Evolutionary conservation across 176 grass and related monocot genomes (phyloP).

Genomic region (Oryza meyeriana): DNA sequence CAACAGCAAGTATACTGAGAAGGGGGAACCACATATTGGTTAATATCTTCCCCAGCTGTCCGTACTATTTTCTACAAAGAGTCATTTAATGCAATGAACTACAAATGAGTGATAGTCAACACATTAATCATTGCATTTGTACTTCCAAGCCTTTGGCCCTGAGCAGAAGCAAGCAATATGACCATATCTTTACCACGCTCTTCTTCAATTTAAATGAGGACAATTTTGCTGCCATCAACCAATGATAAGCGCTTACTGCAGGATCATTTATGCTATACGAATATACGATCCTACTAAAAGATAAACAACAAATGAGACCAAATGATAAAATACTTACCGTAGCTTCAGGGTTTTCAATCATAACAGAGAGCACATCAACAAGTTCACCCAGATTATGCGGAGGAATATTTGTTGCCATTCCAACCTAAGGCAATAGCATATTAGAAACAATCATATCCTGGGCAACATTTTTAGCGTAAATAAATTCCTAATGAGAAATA

Average conservation of each 20-base stretch:
- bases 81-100: not conserved
- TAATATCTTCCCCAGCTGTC: not conserved
- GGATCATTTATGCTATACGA: constrained; percentile 28
- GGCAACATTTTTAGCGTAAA: constrained; percentile 3
- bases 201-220: constrained; percentile 11
- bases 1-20: not conserved
- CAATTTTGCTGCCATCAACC: not conserved
- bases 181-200: not conserved
- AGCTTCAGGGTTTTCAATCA: constrained; percentile 88
- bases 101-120: constrained; percentile 1
- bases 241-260: constrained; percentile 1
- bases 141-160: constrained; percentile 13
- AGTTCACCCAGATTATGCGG: constrained; percentile 95
- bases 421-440: constrained; percentile 58
- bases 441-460: not conserved
- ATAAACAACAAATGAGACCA: constrained; percentile 3
- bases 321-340: constrained; percentile 57
- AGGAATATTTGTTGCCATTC: constrained; percentile 99
- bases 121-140: constrained; percentile 8
- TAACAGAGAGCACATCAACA: constrained; percentile 83
- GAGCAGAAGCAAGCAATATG: constrained; percentile 1
- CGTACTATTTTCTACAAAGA: not conserved
- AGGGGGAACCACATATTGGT: not conserved
- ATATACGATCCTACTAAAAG: constrained; percentile 27
- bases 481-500: constrained; percentile 25